Conservation (phyloP, 345 rosid species). For the Ceriops tagal region DNA sequence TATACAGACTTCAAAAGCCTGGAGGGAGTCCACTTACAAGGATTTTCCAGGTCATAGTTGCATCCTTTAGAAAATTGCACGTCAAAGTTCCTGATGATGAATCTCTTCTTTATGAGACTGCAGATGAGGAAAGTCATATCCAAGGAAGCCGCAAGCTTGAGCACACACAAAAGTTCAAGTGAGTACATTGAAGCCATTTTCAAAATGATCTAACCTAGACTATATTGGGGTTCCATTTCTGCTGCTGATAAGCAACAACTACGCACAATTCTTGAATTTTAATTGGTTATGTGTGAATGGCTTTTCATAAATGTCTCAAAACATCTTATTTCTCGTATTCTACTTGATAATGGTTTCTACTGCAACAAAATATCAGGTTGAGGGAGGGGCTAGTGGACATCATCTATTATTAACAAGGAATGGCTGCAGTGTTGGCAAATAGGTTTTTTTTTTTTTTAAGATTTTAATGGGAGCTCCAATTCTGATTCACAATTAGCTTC, state of each 20-base stretch:
- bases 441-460: too few relatives aligned
- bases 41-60: conserved; percentile 73
- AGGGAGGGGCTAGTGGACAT: too few relatives aligned
- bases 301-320: not conserved
- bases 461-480: too few relatives aligned
- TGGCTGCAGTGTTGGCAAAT: too few relatives aligned
- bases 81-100: conserved; percentile 67
- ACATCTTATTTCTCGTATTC: not conserved
- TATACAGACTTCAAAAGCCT: conserved; percentile 72
- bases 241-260: not conserved
- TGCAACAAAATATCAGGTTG: too few relatives aligned
- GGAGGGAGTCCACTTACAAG: conserved; percentile 94
- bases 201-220: not conserved
- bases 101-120: conserved; percentile 67
- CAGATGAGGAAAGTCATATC: conserved; percentile 60
- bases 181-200: conserved; percentile 15
- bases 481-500: too few relatives aligned
- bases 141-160: conserved; percentile 80
- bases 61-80: conserved; percentile 61
- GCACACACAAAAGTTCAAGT: conserved; percentile 66
- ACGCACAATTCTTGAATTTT: not conserved
- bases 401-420: too few relatives aligned
- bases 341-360: not conserved
- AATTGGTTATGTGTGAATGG: not conserved
- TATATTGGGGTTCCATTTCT: not conserved